phyloP scores from a whole-genome alignment of 2,329 filamentous ascomycete species.

The Akanthomyces muscarius region DNA sequence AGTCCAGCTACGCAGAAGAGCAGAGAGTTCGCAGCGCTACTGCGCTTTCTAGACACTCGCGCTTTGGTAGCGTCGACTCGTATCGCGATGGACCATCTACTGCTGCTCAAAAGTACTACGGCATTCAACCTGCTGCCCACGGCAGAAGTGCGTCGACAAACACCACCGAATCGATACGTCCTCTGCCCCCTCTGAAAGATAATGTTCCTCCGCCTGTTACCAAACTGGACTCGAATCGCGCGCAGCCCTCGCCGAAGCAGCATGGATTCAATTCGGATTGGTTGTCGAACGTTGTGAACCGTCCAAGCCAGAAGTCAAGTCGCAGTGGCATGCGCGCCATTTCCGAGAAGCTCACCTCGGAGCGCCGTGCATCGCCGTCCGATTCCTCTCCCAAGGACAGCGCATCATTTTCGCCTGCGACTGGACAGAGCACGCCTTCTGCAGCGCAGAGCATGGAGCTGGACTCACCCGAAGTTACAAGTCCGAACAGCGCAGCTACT shows the following conservation, averaged over 20 bases:
- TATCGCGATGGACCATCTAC: constrained; percentile 60
- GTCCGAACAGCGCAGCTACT: constrained; percentile 49
- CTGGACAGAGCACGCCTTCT: constrained; percentile 69
- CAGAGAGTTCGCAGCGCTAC: constrained; percentile 63
- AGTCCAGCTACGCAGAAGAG: constrained; percentile 74
- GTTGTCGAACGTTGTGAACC: constrained; percentile 49
- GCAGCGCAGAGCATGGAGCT: constrained; percentile 70
- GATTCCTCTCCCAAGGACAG: constrained; percentile 49
- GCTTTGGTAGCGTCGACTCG: constrained; percentile 76
- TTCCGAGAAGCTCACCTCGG: constrained; percentile 67
- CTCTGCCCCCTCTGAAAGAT: constrained; percentile 51
- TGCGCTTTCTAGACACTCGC: constrained; percentile 67
- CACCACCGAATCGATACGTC: constrained; percentile 52
- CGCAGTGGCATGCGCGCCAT: constrained; percentile 75
- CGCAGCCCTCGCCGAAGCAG: constrained; percentile 36
- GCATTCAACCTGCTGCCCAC: constrained; percentile 44
- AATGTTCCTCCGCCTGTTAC: constrained; percentile 54
- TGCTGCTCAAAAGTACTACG: constrained; percentile 69
- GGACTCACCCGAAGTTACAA: constrained; percentile 59
- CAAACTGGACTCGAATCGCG: constrained; percentile 45
- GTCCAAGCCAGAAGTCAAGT: constrained; percentile 46
- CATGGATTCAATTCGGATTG: constrained; percentile 51
- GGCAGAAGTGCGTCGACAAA: constrained; percentile 59
- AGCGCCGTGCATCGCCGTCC: constrained; percentile 35
- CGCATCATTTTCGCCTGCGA: constrained; percentile 62